Evolutionary conservation across 1,139 yeast genomes (phyloP).

Genomic region (Trichomonascaceae sp.): DNA sequence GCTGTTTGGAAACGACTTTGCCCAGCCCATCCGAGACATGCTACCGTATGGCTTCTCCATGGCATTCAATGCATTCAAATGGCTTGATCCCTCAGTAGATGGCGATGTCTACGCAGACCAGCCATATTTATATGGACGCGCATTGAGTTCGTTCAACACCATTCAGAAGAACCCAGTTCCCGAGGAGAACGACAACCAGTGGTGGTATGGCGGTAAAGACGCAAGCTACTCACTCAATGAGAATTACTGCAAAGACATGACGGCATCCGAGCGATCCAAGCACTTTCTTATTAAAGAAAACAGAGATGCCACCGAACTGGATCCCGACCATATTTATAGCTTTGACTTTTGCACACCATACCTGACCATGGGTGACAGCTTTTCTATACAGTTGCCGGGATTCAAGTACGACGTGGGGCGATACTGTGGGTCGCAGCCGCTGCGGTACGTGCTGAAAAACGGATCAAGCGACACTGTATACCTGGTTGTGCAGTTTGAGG

Average conservation of each 20-base stretch:
- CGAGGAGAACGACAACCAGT: conserved; percentile 1
- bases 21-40: conserved; percentile 42
- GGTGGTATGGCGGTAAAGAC: neutral
- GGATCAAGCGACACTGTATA: conserved; percentile 14
- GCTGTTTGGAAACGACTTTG: conserved; percentile 59
- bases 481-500: conserved; percentile 14
- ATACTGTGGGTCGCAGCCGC: conserved; percentile 29
- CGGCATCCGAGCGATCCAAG: conserved; percentile 2
- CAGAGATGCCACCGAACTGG: conserved; percentile 23
- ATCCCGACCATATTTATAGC: conserved; percentile 22
- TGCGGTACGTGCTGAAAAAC: conserved; percentile 22
- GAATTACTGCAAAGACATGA: neutral
- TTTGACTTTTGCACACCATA: conserved; percentile 35
- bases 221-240: neutral
- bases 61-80: conserved; percentile 35
- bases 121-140: conserved; percentile 50
- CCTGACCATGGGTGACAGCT: conserved; percentile 28
- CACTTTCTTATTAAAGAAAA: conserved; percentile 21
- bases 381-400: conserved; percentile 33
- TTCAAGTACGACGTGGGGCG: conserved; percentile 30
- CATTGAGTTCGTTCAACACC: conserved; percentile 42
- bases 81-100: conserved; percentile 48
- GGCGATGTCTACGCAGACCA: conserved; percentile 51
- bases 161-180: conserved; percentile 9
- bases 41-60: conserved; percentile 49